Evolutionary conservation across 306 rosid species (phyloP), one percentile per base, ranked within the genome.

Genomic region (Lathyrus tuberosus): DNA sequence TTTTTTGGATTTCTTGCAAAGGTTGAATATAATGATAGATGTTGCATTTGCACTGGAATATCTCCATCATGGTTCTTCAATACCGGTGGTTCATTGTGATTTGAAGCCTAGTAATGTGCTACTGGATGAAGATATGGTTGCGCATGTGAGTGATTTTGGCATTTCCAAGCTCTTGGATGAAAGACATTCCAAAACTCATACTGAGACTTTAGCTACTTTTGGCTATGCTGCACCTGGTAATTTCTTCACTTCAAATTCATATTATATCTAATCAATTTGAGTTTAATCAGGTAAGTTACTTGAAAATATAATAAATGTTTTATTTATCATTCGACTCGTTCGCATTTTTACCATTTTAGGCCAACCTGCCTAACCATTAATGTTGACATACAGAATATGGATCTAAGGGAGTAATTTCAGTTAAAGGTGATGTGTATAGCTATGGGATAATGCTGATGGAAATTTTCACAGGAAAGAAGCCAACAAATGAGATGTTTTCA

Each of bases 11-110:
- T 64, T 73, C 78, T 41, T 65, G 38, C 64, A 74, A 74, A 74
- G 78, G 44, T 41, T 74, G 30, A 53, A 74, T 17, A 65, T 74
- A 64, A 74, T 74, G 78, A 65, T 74, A 26, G 72, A 74, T 74
- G 72, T 74, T 10, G 66, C 78, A 65, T 65, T 59, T 41, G 78
- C 78, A 41, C 54, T 65, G 66, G 78, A 74, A 2, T 74, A 74
- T 46, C 31, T 74, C 16, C 72, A 74, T 10, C 67, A 74, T 42
- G 72, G 72, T 18, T 33, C 67, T 54, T 54, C 46, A 41, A 41
- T 41, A 41, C 46, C 46, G 3, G 46, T 41, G 13, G 46, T 41
- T 41, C 46, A 41, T 11, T 41, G 46, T 41, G 46, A 41, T 10
- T 41, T 41, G 46, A 41, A 41, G 46, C 46, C 46, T 41, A 41